Percentiles rank a stretch among this genome's conserved stretches.
Evolutionary conservation across 331 rosid species (phyloP).

Genomic region (Pyracantha coccinea): DNA sequence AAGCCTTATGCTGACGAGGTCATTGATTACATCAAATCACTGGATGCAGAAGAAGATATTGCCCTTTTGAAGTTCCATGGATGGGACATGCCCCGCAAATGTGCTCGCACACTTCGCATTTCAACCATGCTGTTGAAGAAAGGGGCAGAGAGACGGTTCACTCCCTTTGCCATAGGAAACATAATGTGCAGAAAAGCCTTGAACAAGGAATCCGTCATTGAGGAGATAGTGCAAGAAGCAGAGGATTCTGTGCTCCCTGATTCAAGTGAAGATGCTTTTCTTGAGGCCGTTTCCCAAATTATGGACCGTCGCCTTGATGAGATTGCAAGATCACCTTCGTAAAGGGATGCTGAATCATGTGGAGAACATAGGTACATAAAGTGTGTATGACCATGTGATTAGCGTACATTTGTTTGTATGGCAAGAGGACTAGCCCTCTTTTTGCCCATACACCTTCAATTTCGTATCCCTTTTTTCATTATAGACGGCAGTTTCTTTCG

Average conservation of each 20-base stretch:
- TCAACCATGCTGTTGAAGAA: conserved; percentile 94
- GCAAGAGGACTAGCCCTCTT: conserved; percentile 9
- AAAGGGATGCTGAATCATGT: conserved; percentile 15
- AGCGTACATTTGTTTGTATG: conserved; percentile 26
- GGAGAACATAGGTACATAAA: conserved; percentile 9
- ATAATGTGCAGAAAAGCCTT: conserved; percentile 69
- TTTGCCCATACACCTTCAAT: conserved; percentile 10
- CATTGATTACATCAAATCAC: conserved; percentile 56
- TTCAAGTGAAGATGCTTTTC: conserved; percentile 71
- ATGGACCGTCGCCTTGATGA: conserved; percentile 59
- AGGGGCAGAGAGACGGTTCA: conserved; percentile 72
- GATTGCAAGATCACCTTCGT: conserved; percentile 22
- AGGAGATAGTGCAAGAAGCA: conserved; percentile 68
- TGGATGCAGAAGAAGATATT: conserved; percentile 77
- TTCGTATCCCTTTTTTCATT: neutral
- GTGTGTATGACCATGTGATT: conserved; percentile 26
- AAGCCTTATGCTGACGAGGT: conserved; percentile 54
- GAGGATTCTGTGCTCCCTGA: conserved; percentile 63
- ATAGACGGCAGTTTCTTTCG: neutral
- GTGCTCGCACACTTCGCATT: conserved; percentile 67
- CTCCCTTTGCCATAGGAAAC: conserved; percentile 70
- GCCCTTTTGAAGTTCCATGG: conserved; percentile 79
- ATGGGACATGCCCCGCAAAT: conserved; percentile 66
- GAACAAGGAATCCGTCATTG: conserved; percentile 65
- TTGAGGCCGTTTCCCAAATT: conserved; percentile 59